phyloP scores from a whole-genome alignment of 2,329 filamentous ascomycete genomes.

The Fulvia fulva region DNA sequence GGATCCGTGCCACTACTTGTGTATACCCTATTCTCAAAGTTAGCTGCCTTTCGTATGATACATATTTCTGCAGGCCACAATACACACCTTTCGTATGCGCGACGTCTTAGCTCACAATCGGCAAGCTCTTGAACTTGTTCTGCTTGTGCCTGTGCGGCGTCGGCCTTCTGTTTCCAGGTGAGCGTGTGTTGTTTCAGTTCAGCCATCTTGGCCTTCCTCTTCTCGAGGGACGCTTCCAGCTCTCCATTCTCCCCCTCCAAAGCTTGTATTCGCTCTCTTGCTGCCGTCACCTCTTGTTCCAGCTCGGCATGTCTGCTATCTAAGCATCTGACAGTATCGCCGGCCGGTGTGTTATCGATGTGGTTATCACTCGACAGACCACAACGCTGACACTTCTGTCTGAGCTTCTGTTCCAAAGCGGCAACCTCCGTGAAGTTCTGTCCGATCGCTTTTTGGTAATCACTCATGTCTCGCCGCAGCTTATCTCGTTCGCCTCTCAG shows the following conservation, averaged over 20 bases:
- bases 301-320: not conserved
- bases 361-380: not conserved
- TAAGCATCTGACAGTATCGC: not conserved
- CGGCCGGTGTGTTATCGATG: not conserved
- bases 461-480: not conserved
- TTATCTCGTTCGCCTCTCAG: not conserved
- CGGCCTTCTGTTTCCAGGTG: not conserved
- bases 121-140: not conserved
- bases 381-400: not conserved
- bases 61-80: not conserved
- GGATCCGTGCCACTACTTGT: not conserved
- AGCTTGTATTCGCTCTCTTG: not conserved
- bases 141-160: not conserved
- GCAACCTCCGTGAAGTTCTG: not conserved
- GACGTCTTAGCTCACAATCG: not conserved
- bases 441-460: not conserved
- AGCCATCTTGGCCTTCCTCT: not conserved
- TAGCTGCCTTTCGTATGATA: not conserved
- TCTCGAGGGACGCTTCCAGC: not conserved
- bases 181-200: not conserved
- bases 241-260: not conserved
- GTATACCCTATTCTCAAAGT: not conserved
- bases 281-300: not conserved
- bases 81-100: not conserved
- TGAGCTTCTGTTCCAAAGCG: not conserved